Evolutionary conservation across 2,329 filamentous ascomycete species (phyloP).

Genomic region (Penicillium palitans): DNA sequence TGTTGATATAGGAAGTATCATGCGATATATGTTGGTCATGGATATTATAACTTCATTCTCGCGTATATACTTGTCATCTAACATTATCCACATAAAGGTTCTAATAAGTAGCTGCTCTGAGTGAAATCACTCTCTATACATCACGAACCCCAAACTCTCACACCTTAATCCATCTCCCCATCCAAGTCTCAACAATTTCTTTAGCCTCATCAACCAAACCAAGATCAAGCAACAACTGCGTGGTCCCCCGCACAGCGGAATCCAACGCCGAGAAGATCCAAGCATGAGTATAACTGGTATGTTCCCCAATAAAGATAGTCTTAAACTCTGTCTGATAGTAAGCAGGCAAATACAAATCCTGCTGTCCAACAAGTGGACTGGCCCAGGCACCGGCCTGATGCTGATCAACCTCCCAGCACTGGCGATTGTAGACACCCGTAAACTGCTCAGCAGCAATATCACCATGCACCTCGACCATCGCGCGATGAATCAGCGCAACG

Average conservation of each 20-base stretch:
- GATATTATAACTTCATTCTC: not conserved
- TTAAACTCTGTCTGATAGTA: conserved; percentile 70
- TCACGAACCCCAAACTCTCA: not conserved
- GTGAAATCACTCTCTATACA: not conserved
- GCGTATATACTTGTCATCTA: not conserved
- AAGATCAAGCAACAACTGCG: conserved; percentile 62
- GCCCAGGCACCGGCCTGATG: conserved; percentile 65
- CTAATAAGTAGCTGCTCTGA: not conserved
- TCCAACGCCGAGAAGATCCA: conserved; percentile 60
- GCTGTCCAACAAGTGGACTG: conserved; percentile 61
- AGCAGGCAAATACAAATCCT: conserved; percentile 69
- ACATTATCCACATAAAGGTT: not conserved
- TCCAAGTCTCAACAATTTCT: conserved; percentile 63
- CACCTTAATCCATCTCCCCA: conserved; percentile 63
- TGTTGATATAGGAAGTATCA: no score
- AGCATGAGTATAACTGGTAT: conserved; percentile 70
- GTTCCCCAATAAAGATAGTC: conserved; percentile 69
- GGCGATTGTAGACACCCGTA: conserved; percentile 64
- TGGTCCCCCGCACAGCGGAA: conserved; percentile 64
- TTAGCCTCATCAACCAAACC: conserved; percentile 71
- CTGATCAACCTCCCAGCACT: conserved; percentile 66
- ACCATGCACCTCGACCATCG: conserved; percentile 69
- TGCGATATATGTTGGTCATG: not conserved
- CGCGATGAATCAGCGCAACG: conserved; percentile 62
- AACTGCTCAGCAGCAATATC: conserved; percentile 60